phyloP scores from a whole-genome alignment of 306 rosid genomes.

The Gynostemma pentaphyllum region DNA sequence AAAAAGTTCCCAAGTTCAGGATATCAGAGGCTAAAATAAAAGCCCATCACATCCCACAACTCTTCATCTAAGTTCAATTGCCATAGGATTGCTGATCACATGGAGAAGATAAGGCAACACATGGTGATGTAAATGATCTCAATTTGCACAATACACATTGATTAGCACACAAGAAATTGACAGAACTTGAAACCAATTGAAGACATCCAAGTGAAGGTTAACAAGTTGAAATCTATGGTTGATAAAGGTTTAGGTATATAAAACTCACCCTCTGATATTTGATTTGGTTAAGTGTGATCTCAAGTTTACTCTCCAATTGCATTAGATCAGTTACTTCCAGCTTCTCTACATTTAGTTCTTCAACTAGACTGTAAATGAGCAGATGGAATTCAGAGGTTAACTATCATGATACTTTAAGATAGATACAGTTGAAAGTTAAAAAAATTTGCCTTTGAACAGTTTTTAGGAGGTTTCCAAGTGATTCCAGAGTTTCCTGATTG shows the following conservation, averaged over 20 bases:
- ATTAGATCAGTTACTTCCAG: slow-evolving; percentile 3
- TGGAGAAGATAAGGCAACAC: neutral
- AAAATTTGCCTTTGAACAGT: slow-evolving; percentile 17
- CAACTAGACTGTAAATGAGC: slow-evolving; percentile 7
- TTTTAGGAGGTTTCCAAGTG: slow-evolving; percentile 13
- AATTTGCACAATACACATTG: no score
- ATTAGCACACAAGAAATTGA: neutral
- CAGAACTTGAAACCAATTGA: neutral
- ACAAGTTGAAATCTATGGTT: neutral
- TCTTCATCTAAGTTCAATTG: neutral
- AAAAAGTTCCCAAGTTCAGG: no score
- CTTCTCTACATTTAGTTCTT: slow-evolving; percentile 17
- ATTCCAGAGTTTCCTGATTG: neutral
- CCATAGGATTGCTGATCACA: neutral
- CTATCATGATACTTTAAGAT: neutral
- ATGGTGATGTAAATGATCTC: neutral
- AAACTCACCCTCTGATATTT: slow-evolving; percentile 19
- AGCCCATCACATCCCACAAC: no score
- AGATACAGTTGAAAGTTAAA: neutral
- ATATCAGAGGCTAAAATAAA: no score
- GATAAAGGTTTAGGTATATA: neutral
- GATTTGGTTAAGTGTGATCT: slow-evolving; percentile 11
- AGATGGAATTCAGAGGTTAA: neutral
- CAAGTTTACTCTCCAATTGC: slow-evolving; percentile 15
- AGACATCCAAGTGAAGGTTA: neutral